Conservation (phyloP, 352 stramenopile species). For the Thraustochytrium striatum region DNA sequence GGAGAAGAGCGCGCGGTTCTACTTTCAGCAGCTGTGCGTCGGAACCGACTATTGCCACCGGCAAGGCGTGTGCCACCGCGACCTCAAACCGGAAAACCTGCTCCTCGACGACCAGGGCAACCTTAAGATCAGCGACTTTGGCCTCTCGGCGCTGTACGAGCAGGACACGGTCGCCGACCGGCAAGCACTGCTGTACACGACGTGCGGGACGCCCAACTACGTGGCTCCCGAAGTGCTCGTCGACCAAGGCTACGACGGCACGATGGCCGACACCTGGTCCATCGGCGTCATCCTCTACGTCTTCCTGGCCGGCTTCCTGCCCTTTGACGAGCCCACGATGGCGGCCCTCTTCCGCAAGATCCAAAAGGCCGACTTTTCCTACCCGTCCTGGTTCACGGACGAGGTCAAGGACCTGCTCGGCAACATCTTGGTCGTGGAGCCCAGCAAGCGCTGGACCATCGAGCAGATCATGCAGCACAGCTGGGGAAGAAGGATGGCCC, state of each 20-base stretch:
- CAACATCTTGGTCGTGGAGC: conserved; percentile 86
- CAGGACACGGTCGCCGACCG: conserved; percentile 60
- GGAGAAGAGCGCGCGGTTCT: conserved; percentile 92
- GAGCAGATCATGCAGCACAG: conserved; percentile 73
- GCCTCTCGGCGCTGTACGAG: conserved; percentile 83
- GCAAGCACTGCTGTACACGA: conserved; percentile 86
- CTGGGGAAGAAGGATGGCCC: conserved; percentile 63
- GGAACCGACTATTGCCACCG: conserved; percentile 94
- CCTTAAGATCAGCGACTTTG: conserved; percentile 99
- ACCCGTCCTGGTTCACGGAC: conserved; percentile 83
- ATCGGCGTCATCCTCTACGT: conserved; percentile 98
- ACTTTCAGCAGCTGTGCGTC: conserved; percentile 95
- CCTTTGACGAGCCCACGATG: conserved; percentile 91
- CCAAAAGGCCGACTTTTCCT: conserved; percentile 88
- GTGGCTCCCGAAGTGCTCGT: conserved; percentile 85
- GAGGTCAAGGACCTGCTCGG: conserved; percentile 79
- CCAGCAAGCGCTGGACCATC: conserved; percentile 72
- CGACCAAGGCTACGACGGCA: conserved; percentile 76
- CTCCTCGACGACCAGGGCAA: conserved; percentile 90
- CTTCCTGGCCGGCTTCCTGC: conserved; percentile 81
- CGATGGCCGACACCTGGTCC: conserved; percentile 91
- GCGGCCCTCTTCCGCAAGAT: conserved; percentile 93
- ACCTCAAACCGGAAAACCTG: conserved; percentile 90
- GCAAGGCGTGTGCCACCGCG: conserved; percentile 92
- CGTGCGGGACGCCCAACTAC: conserved; percentile 94